Conservation (phyloP, 83 land plant species). For the Isoetes engelmannii region DNA sequence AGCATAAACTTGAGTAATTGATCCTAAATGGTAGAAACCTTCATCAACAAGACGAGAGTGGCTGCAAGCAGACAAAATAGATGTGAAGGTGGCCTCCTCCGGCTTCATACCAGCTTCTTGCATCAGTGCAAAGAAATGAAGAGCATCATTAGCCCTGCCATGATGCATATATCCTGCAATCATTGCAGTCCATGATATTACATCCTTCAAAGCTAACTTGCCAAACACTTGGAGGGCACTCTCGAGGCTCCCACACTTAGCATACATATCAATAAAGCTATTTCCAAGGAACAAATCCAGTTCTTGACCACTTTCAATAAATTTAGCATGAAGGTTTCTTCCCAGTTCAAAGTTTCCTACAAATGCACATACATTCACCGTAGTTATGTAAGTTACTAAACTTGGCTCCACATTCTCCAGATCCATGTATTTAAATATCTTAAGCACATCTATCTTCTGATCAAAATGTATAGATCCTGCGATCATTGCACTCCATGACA, state of each 20-base stretch:
- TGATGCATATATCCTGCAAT: constrained; percentile 10
- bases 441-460: neutral
- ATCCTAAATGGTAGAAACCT: neutral
- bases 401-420: neutral
- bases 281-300: too few species aligned
- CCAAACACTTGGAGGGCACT: constrained; percentile 2
- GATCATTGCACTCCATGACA: neutral
- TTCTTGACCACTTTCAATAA: too few species aligned
- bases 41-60: constrained; percentile 10
- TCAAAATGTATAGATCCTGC: neutral
- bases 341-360: neutral
- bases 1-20: neutral
- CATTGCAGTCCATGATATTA: neutral
- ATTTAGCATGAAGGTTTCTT: too few species aligned
- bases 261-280: too few species aligned
- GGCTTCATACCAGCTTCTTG: neutral
- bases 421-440: neutral
- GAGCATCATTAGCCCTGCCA: neutral
- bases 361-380: neutral
- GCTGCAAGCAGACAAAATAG: constrained; percentile 1
- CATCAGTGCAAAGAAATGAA: neutral
- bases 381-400: neutral
- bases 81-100: neutral
- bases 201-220: neutral
- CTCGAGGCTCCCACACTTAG: too few species aligned